Conservation (phyloP, 768 basidiomycete genomes). For the Tricholoma sp. region DNA sequence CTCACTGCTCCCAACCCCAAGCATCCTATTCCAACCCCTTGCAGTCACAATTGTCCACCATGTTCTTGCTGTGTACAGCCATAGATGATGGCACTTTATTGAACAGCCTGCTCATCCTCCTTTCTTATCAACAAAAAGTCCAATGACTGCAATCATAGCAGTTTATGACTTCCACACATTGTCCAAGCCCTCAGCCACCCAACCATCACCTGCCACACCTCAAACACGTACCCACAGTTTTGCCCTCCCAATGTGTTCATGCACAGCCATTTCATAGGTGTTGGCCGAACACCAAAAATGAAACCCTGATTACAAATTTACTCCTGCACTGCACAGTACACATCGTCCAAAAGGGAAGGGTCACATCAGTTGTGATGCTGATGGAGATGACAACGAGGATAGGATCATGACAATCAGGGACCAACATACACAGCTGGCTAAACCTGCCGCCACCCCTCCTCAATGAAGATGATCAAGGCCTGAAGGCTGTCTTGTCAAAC, state of each 20-base stretch:
- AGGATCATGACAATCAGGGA: slow-evolving; percentile 30
- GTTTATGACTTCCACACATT: too few species aligned
- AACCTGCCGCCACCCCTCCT: slow-evolving; percentile 31
- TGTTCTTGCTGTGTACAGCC: too few species aligned
- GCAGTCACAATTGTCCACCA: too few species aligned
- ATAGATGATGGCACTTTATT: too few species aligned
- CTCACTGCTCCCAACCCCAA: too few species aligned
- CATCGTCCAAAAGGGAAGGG: slow-evolving; percentile 27
- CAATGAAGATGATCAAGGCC: slow-evolving; percentile 27
- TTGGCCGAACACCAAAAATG: slow-evolving; percentile 41
- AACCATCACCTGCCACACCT: slow-evolving; percentile 1
- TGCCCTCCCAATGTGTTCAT: slow-evolving; percentile 87
- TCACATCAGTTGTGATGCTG: too few species aligned
- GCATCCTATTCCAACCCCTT: too few species aligned
- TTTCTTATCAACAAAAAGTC: too few species aligned
- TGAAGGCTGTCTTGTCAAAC: slow-evolving; percentile 16
- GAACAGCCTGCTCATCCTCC: too few species aligned
- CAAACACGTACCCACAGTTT: slow-evolving; percentile 38
- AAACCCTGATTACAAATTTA: slow-evolving; percentile 61
- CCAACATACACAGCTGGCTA: slow-evolving; percentile 25
- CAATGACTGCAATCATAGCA: too few species aligned
- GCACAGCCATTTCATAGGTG: slow-evolving; percentile 51
- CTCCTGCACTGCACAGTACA: slow-evolving; percentile 38
- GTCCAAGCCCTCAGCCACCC: background rate
- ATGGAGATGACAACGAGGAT: slow-evolving; percentile 15